Evolutionary conservation across 352 stramenopile species (phyloP).

Genomic region (Globisporangium lucens): DNA sequence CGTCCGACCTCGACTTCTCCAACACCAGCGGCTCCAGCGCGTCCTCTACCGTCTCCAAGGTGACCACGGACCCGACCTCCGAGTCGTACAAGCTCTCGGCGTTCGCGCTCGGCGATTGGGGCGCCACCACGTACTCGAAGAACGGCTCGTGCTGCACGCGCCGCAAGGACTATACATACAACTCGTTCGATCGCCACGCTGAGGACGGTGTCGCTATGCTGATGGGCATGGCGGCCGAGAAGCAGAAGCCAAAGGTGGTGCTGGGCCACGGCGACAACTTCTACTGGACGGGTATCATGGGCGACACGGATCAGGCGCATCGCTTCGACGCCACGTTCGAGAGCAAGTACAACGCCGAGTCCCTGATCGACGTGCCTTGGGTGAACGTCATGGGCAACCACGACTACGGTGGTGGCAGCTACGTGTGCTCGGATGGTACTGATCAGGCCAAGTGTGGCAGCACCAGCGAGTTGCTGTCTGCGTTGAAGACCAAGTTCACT

Average conservation of each 20-base stretch:
- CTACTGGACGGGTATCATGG: constrained; percentile 58
- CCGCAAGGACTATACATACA: constrained; percentile 39
- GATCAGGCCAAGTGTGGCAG: constrained; percentile 13
- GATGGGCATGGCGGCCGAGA: constrained; percentile 51
- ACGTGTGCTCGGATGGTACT: constrained; percentile 24
- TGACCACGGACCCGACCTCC: constrained; percentile 19
- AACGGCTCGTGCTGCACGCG: constrained; percentile 70
- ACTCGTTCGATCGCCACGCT: constrained; percentile 37
- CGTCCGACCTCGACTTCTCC: constrained; percentile 10
- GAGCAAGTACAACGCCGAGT: constrained; percentile 39
- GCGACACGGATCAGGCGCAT: constrained; percentile 30
- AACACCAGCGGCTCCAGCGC: constrained; percentile 4
- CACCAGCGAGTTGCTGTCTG: constrained; percentile 21
- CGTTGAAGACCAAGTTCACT: constrained; percentile 46
- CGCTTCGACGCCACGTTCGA: constrained; percentile 61
- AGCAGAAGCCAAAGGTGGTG: constrained; percentile 47
- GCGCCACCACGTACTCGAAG: constrained; percentile 39
- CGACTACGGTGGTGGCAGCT: constrained; percentile 57
- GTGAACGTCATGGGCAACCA: constrained; percentile 66
- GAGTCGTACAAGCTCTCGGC: constrained; percentile 26
- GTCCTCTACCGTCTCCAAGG: constrained; percentile 11
- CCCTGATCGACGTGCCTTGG: constrained; percentile 49
- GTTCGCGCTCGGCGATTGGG: constrained; percentile 75
- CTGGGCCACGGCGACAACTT: constrained; percentile 69
- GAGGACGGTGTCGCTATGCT: constrained; percentile 55